phyloP scores from a whole-genome alignment of 2,329 filamentous ascomycete genomes.

The Talaromyces sp. region DNA sequence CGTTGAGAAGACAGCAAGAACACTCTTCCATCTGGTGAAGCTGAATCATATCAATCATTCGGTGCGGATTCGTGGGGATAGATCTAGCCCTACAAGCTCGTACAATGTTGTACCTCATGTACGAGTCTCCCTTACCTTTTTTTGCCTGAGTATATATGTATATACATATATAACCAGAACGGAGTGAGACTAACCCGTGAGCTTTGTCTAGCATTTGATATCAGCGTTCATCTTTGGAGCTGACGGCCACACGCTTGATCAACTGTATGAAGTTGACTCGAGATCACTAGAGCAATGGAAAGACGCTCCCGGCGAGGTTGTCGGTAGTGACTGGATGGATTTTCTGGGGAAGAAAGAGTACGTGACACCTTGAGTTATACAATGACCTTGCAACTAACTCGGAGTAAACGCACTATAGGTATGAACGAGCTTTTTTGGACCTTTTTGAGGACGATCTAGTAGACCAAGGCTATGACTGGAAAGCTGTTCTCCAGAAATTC shows the following conservation, averaged over 20 bases:
- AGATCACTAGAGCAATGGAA: slow-evolving; percentile 73
- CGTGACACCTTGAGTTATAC: slow-evolving; percentile 22
- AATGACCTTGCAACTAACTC: too few species aligned
- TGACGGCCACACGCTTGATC: slow-evolving; percentile 66
- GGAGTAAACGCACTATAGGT: slow-evolving; percentile 44
- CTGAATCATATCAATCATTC: slow-evolving; percentile 90
- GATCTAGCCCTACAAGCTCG: slow-evolving; percentile 52
- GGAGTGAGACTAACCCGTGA: neutral
- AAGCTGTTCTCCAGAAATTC: slow-evolving; percentile 69
- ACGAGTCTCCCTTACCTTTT: slow-evolving; percentile 25
- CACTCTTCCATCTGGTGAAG: slow-evolving; percentile 84
- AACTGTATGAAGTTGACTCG: slow-evolving; percentile 74
- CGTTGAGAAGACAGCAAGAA: slow-evolving; percentile 73
- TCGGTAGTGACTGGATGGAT: slow-evolving; percentile 79
- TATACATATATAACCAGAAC: neutral
- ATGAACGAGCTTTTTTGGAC: slow-evolving; percentile 87
- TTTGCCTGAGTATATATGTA: neutral
- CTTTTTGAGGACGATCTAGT: slow-evolving; percentile 93
- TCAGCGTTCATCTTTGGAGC: slow-evolving; percentile 85
- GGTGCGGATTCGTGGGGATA: slow-evolving; percentile 67
- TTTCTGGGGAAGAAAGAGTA: slow-evolving; percentile 71
- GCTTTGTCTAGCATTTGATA: slow-evolving; percentile 59
- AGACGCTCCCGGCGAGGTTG: slow-evolving; percentile 80
- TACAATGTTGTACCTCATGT: slow-evolving; percentile 82
- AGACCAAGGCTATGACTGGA: slow-evolving; percentile 77